Evolutionary conservation across 768 basidiomycete genomes (phyloP).

Genomic region (Cyclocybe cylindracea): DNA sequence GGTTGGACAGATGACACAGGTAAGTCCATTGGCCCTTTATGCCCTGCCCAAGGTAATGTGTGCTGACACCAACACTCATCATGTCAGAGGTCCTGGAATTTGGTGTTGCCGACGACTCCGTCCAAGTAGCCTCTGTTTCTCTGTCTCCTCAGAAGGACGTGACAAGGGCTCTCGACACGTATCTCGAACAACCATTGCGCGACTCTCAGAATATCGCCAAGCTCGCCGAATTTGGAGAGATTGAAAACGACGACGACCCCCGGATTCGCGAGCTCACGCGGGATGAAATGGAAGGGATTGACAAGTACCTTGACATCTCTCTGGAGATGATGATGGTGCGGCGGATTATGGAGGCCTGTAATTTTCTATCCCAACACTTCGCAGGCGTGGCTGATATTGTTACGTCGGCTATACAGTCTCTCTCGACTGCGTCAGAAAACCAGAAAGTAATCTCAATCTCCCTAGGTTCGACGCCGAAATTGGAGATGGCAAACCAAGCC

Average conservation of each 20-base stretch:
- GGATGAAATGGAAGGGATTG: conserved; percentile 34
- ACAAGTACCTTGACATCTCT: conserved; percentile 39
- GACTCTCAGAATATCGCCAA: conserved; percentile 17
- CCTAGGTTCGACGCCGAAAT: conserved; percentile 3
- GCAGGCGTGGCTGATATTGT: background rate
- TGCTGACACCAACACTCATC: background rate
- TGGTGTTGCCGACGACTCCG: background rate
- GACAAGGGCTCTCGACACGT: conserved; percentile 11
- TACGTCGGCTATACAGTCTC: conserved; percentile 5
- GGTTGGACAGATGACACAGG: too few relatives aligned
- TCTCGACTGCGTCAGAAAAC: conserved; percentile 9
- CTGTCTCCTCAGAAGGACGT: conserved; percentile 16
- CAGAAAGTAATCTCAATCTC: conserved; percentile 11
- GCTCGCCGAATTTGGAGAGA: conserved; percentile 13
- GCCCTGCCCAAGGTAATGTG: too few relatives aligned
- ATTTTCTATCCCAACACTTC: background rate
- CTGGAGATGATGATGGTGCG: conserved; percentile 24
- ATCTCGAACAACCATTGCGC: conserved; percentile 16
- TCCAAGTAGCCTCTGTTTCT: background rate
- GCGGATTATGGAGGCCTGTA: conserved; percentile 23
- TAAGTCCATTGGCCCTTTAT: too few relatives aligned
- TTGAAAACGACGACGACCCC: conserved; percentile 19
- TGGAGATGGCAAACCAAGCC: background rate
- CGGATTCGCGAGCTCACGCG: conserved; percentile 34
- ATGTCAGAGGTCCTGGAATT: conserved; percentile 5